A percentile compares a stretch with the other conserved stretches of the same genome.
These are phyloP conservation scores for Candida ortonii DNA, from an alignment of 805 yeast species.

Conservation along the genomic window DNA sequence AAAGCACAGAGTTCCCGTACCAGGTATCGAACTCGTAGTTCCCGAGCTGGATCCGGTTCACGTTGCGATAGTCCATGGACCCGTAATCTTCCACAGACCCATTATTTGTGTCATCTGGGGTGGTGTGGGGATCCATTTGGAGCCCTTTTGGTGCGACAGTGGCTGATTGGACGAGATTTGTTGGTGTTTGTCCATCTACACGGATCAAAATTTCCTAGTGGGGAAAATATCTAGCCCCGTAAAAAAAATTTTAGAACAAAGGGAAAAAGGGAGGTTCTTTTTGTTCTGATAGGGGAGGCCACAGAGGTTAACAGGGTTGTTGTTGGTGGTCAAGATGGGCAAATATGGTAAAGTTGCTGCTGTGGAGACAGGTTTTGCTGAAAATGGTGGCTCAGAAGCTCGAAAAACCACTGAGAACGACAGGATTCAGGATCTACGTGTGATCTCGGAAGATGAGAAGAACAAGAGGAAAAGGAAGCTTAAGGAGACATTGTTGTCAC, in stretches of 20 bases:
- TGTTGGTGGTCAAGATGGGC: too few relatives aligned
- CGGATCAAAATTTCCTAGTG: too few relatives aligned
- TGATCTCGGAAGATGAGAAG: conserved; percentile 58
- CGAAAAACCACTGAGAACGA: too few relatives aligned
- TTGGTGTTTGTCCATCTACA: conserved; percentile 1
- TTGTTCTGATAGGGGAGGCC: too few relatives aligned
- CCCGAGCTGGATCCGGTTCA: conserved; percentile 66
- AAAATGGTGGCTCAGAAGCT: too few relatives aligned
- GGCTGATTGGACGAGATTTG: background rate
- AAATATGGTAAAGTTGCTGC: too few relatives aligned
- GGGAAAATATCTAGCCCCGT: background rate
- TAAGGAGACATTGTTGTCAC: conserved; percentile 52
- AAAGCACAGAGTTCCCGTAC: conserved; percentile 85
- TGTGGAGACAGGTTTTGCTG: too few relatives aligned
- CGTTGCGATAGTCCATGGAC: conserved; percentile 58
- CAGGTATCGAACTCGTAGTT: conserved; percentile 69
- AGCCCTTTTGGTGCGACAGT: background rate
- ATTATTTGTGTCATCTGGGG: conserved; percentile 22
- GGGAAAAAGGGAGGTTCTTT: too few relatives aligned
- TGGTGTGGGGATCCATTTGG: conserved; percentile 3
- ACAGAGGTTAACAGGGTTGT: too few relatives aligned
- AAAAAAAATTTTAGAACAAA: too few relatives aligned
- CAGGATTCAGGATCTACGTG: conserved; percentile 45
- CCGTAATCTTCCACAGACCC: conserved; percentile 54
- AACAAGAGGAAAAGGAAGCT: conserved; percentile 62